Evolutionary conservation across 768 basidiomycete genomes (phyloP).

Genomic region (Rhodotorula paludigena): DNA sequence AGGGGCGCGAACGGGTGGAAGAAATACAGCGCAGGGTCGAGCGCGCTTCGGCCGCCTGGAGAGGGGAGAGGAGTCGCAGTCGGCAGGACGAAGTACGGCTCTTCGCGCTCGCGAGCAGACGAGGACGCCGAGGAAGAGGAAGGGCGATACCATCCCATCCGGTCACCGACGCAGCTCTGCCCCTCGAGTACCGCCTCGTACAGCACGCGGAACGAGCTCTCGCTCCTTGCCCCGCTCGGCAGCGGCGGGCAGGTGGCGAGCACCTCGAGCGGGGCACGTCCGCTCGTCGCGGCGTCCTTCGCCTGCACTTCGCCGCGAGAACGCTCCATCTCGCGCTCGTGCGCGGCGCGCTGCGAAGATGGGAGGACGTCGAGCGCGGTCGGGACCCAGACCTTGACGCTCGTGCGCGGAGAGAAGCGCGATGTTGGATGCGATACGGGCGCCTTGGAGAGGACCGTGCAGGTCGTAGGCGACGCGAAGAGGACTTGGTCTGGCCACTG

Average conservation of each 20-base stretch:
- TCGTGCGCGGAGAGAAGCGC: not conserved
- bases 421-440: not conserved
- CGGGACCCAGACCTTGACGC: constrained; percentile 13
- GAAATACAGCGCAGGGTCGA: constrained; percentile 9
- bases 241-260: too few relatives aligned
- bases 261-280: too few relatives aligned
- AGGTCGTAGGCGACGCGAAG: not conserved
- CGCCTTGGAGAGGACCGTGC: constrained; percentile 1
- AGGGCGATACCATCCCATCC: constrained; percentile 2
- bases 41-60: fast-evolving
- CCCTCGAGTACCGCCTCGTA: constrained; percentile 17
- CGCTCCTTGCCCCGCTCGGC: not conserved
- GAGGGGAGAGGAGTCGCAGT: not conserved
- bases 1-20: constrained; percentile 9
- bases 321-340: too few relatives aligned
- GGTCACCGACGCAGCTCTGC: constrained; percentile 13
- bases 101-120: not conserved
- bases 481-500: constrained; percentile 15
- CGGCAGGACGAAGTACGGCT: constrained; percentile 2
- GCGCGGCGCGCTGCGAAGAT: too few relatives aligned
- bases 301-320: too few relatives aligned
- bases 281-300: not conserved
- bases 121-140: not conserved
- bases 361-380: not conserved
- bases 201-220: constrained; percentile 1